A percentile compares a stretch with the other conserved stretches of the same genome.
phyloP scores from a whole-genome alignment of 257 asterid species.

The Solanum pimpinellifolium region DNA sequence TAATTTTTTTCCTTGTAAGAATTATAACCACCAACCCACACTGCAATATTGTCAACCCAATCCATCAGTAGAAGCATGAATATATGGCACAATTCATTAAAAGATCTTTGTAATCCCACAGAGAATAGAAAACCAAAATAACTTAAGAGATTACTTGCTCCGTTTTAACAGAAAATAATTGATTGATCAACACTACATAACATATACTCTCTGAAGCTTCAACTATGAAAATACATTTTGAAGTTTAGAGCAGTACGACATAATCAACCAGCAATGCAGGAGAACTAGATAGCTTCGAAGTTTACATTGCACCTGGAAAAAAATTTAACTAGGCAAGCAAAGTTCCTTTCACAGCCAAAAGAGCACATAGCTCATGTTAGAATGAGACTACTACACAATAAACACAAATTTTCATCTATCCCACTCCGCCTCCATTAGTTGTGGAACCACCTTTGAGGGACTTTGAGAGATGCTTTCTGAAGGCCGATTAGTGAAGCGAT shows the following conservation, averaged over 20 bases:
- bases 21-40: neutral
- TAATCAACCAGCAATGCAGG: neutral
- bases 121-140: neutral
- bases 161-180: neutral
- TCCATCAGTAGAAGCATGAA: neutral
- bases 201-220: neutral
- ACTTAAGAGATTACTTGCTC: neutral
- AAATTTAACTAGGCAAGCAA: neutral
- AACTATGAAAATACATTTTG: neutral
- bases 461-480: slow-evolving; percentile 12
- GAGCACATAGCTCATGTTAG: neutral
- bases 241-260: neutral
- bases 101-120: neutral
- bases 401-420: slow-evolving; percentile 30
- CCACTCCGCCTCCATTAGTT: slow-evolving; percentile 56
- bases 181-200: neutral
- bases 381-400: neutral
- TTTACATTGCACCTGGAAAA: neutral
- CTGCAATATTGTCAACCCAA: neutral
- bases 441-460: slow-evolving; percentile 21
- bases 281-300: neutral
- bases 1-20: no score
- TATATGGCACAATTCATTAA: neutral
- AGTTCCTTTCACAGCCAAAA: neutral
- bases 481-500: slow-evolving; percentile 27